These are phyloP conservation scores for Aspergillus fijiensis DNA, from an alignment of 2,329 filamentous ascomycete genomes.

Conservation along the genomic window DNA sequence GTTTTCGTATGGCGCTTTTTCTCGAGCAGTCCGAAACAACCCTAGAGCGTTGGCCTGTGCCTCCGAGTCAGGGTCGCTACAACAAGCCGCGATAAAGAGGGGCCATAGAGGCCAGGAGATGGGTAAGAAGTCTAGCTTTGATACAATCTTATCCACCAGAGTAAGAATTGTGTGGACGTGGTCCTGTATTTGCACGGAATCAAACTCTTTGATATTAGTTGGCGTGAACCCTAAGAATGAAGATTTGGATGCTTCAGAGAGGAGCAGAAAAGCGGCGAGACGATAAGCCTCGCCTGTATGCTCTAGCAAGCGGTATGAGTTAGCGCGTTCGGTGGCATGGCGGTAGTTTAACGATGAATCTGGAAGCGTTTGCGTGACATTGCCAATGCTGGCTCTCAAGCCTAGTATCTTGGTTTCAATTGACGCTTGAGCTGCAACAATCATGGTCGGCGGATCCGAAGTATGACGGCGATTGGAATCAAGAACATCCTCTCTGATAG, in stretches of 20 bases:
- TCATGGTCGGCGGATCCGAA: not conserved
- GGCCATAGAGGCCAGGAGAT: constrained; percentile 7
- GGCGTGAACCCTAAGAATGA: constrained; percentile 1
- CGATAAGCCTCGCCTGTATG: constrained; percentile 2
- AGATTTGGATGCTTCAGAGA: constrained; percentile 1
- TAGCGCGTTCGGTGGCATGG: not conserved
- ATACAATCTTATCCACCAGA: not conserved
- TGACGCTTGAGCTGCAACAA: not conserved
- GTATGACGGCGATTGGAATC: not conserved
- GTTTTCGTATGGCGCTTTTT: constrained; percentile 5
- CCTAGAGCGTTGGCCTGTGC: not conserved
- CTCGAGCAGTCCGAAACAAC: not conserved
- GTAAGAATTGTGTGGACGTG: not conserved
- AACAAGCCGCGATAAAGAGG: constrained; percentile 4
- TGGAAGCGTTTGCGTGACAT: not conserved
- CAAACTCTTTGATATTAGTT: not conserved
- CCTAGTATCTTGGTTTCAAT: not conserved
- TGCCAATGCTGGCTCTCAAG: not conserved
- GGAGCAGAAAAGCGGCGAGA: constrained; percentile 4
- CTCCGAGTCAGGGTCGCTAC: not conserved
- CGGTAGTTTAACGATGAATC: not conserved
- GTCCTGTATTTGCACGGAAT: not conserved
- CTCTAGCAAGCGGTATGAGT: not conserved
- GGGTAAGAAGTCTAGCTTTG: not conserved
- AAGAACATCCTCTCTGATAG: not conserved